Conservation (phyloP, 768 basidiomycete species). For the Termitomyces heimii region DNA sequence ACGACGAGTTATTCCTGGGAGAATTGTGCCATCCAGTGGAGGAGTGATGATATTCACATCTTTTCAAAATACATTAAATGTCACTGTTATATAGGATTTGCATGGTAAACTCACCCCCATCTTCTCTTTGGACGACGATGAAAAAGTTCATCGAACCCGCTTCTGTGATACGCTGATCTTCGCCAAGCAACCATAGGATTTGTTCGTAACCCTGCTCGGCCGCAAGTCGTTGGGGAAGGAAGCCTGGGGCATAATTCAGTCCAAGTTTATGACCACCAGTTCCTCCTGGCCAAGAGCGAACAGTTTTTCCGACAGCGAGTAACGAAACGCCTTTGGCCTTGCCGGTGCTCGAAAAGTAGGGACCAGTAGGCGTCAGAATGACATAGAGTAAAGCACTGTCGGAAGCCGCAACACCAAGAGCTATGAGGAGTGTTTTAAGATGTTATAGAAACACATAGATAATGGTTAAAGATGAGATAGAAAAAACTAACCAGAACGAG, state of each 20-base stretch:
- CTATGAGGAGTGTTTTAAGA: constrained; percentile 10
- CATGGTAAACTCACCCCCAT: constrained; percentile 37
- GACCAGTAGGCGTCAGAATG: constrained; percentile 65
- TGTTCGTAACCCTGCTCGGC: constrained; percentile 67
- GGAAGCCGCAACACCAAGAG: constrained; percentile 62
- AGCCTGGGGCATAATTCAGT: constrained; percentile 55
- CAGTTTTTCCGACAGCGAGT: constrained; percentile 34
- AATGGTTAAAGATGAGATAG: constrained; percentile 27
- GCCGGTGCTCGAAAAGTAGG: constrained; percentile 56
- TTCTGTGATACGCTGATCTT: constrained; percentile 44
- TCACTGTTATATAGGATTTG: neutral
- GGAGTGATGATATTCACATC: constrained; percentile 78
- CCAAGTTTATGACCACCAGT: constrained; percentile 81
- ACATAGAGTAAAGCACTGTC: constrained; percentile 73
- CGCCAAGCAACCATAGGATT: constrained; percentile 72
- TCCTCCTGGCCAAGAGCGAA: constrained; percentile 49
- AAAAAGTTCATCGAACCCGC: constrained; percentile 84
- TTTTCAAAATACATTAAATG: constrained; percentile 16
- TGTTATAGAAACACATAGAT: constrained; percentile 27
- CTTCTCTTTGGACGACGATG: constrained; percentile 51
- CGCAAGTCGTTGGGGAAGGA: constrained; percentile 62
- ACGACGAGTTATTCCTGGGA: constrained; percentile 87
- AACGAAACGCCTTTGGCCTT: constrained; percentile 51
- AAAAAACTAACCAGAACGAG: constrained; percentile 28
- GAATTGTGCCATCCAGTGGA: constrained; percentile 78